Percentiles rank a stretch among this genome's conserved stretches.
These are phyloP conservation scores for Chaetomium strumarium DNA, from an alignment of 2,329 filamentous ascomycete species.

Conservation along the genomic window DNA sequence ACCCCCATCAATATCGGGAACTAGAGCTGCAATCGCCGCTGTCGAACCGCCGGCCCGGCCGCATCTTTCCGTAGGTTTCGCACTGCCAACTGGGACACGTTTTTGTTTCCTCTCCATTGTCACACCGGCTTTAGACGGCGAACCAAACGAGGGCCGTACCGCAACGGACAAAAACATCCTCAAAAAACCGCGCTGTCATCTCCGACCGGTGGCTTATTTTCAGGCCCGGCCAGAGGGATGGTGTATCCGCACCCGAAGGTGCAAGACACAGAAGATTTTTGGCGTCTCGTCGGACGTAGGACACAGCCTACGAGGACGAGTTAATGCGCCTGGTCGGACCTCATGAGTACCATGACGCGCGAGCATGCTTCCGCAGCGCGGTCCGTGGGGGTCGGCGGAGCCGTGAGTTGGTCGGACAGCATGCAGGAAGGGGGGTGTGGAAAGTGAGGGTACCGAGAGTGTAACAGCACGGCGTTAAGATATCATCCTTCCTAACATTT, in stretches of 20 bases:
- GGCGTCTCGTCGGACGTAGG: slow-evolving; percentile 45
- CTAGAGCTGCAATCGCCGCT: slow-evolving; percentile 14
- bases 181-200: slow-evolving; percentile 77
- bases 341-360: slow-evolving; percentile 43
- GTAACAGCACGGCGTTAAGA: slow-evolving; percentile 32
- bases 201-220: slow-evolving; percentile 39
- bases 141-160: slow-evolving; percentile 54
- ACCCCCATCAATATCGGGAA: slow-evolving; percentile 23
- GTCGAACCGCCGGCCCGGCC: slow-evolving; percentile 22
- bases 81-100: slow-evolving; percentile 86
- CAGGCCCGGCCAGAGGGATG: slow-evolving; percentile 41
- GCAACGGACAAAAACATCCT: slow-evolving; percentile 91
- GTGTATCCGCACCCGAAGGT: slow-evolving; percentile 26
- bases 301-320: slow-evolving; percentile 38
- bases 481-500: slow-evolving; percentile 38
- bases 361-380: slow-evolving; percentile 36
- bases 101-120: slow-evolving; percentile 79
- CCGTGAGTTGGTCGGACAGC: slow-evolving; percentile 21
- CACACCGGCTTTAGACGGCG: slow-evolving; percentile 21
- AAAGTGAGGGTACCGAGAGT: slow-evolving; percentile 39
- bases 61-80: slow-evolving; percentile 68
- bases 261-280: slow-evolving; percentile 32
- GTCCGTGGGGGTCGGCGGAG: slow-evolving; percentile 33
- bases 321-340: slow-evolving; percentile 55
- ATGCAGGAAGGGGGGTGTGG: slow-evolving; percentile 15